Base-by-base conservation (phyloP, 805 yeast genomes). In the Cyberlindnera samutprakarnensis region DNA sequence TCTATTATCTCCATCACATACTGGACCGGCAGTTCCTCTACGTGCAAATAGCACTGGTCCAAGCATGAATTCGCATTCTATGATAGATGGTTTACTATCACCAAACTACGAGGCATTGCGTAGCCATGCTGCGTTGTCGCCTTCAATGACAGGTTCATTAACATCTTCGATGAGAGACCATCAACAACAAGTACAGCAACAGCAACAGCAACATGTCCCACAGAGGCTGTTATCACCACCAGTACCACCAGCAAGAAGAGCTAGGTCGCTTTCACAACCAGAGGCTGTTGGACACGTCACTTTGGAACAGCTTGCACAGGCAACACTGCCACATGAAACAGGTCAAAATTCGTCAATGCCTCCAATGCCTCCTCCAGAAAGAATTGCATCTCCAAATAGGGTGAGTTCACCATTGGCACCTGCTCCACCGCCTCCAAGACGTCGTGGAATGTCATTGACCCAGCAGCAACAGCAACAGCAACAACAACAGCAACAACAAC, bases 91-190 rank as follows among this genome's bases (percentile, higher is more conserved):
- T 1, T 27, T 23, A 14, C 23, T 46, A 18, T 38, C 44, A 12
- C 46, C 50, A 18, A 37, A 35, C 17, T 25, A 36, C 22, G 37
- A 39, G 18, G 18, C 7, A 5, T 10, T 28, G 11, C 18, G 17
- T 16, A 7, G 30, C 18, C 18, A 36, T 42, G n/a, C 41, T 25
- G 55, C 57, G 5, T 36, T 61, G 32, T 49, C 47, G 29, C 67
- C 67, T 4, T 47, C 66, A 19, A 56, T 61, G 30, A 62, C 68
- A 1, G 67, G 67, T 0, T 61, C 68, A 7, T 62, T 63, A 2
- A 59, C 63, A 18, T 18, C 27, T 9, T 27, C 43, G 9, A 36
- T 40, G 44, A 35, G 38, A 28, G 31, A 32, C 20, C 15, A 25
- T 19, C 12, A 27, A 7, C 7, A 19, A 18, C 14, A 8, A 20